Percentiles rank a stretch among this genome's conserved stretches.
Evolutionary conservation across 202 grass and related monocot genomes (phyloP).

Genomic region (Setaria italica): DNA sequence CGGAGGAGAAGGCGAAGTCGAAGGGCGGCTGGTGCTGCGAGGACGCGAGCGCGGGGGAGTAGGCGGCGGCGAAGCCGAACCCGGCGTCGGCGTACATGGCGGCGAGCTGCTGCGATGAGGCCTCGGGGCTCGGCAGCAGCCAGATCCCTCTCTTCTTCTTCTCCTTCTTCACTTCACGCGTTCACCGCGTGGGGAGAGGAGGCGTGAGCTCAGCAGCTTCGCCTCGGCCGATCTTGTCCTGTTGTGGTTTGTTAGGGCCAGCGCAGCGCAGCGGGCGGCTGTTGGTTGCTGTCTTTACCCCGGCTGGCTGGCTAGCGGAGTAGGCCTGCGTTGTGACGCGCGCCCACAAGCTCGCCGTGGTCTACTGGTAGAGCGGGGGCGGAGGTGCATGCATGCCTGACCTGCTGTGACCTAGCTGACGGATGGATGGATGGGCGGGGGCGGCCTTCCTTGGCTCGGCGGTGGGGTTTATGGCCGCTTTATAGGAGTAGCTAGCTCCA

Average conservation of each 20-base stretch:
- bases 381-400: neutral
- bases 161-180: neutral
- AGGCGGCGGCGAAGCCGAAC: slow-evolving; percentile 50
- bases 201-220: neutral
- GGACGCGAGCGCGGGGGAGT: slow-evolving; percentile 29
- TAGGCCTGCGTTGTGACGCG: slow-evolving; percentile 11
- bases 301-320: neutral
- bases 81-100: slow-evolving; percentile 75
- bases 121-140: neutral
- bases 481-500: neutral
- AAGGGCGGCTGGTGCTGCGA: neutral
- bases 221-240: slow-evolving; percentile 10
- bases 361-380: neutral
- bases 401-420: neutral
- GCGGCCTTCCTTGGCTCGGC: neutral
- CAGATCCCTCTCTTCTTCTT: neutral
- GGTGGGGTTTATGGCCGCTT: slow-evolving; percentile 12
- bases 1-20: neutral
- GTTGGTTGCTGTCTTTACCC: neutral
- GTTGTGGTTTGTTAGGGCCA: slow-evolving; percentile 1
- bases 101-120: neutral
- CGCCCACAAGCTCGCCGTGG: neutral
- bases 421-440: neutral
- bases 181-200: neutral
- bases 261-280: neutral